A percentile compares a stretch with the other conserved stretches of the same genome.
These are phyloP conservation scores for Fusarium sp. DNA, from an alignment of 2,329 filamentous ascomycete genomes.

Conservation along the genomic window DNA sequence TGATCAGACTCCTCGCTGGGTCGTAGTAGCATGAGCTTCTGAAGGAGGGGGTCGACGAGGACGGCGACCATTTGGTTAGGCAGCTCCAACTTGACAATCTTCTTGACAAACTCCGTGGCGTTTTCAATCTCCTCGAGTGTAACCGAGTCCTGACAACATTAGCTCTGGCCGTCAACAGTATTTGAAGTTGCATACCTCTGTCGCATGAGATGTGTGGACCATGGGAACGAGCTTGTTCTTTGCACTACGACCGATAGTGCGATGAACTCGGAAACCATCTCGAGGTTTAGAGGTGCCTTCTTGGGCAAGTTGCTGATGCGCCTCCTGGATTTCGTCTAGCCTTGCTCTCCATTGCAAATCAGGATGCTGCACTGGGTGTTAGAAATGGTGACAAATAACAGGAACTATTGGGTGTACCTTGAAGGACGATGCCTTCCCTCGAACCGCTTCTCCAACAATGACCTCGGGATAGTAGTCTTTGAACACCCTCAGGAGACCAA, in stretches of 20 bases:
- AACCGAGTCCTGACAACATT: constrained; percentile 63
- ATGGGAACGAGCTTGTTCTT: constrained; percentile 67
- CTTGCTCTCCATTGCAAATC: constrained; percentile 79
- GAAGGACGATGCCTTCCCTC: constrained; percentile 71
- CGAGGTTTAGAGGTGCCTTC: constrained; percentile 51
- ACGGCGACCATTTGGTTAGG: constrained; percentile 86
- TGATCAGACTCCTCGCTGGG: constrained; percentile 64
- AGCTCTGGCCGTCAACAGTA: background rate
- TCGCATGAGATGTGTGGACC: constrained; percentile 80
- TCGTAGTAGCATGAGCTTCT: constrained; percentile 79
- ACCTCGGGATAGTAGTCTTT: constrained; percentile 94
- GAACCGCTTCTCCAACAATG: constrained; percentile 77
- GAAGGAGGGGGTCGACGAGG: constrained; percentile 79
- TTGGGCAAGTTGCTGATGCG: constrained; percentile 62
- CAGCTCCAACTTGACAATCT: constrained; percentile 81
- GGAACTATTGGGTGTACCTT: constrained; percentile 55
- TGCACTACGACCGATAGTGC: constrained; percentile 51
- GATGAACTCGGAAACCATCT: constrained; percentile 73
- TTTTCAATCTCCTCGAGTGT: constrained; percentile 84
- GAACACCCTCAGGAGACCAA: constrained; percentile 82
- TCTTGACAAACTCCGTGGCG: constrained; percentile 75
- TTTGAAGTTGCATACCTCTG: constrained; percentile 63
- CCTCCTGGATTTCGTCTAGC: constrained; percentile 74
- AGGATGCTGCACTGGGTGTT: constrained; percentile 68
- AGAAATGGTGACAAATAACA: background rate